Evolutionary conservation across 306 rosid species (phyloP).

Genomic region (Lathyrus tuberosus): DNA sequence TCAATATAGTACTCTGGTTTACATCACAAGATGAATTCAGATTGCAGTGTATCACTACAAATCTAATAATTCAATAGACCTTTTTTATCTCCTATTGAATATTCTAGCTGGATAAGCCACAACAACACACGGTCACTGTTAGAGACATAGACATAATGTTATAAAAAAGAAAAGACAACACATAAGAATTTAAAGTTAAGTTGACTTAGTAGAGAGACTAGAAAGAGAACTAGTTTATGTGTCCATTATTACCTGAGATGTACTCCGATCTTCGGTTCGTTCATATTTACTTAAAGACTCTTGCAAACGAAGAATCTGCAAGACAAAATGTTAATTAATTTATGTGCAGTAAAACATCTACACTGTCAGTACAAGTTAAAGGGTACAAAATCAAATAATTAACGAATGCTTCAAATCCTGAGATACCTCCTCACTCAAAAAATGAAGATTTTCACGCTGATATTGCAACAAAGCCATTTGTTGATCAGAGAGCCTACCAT

Average conservation of each 20-base stretch:
- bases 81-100: conserved; percentile 7
- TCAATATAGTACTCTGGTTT: not conserved
- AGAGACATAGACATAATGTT: not conserved
- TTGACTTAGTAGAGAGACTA: not conserved
- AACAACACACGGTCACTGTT: not conserved
- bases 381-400: conserved; percentile 25
- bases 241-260: conserved; percentile 76
- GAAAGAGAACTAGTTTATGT: conserved; percentile 20
- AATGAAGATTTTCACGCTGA: conserved; percentile 98
- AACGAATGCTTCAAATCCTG: conserved; percentile 36
- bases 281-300: conserved; percentile 91
- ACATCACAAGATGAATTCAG: conserved; percentile 22
- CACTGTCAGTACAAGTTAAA: conserved; percentile 4
- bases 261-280: conserved; percentile 79
- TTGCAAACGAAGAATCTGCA: conserved; percentile 91
- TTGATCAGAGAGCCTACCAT: conserved; percentile 95
- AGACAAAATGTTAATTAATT: conserved; percentile 37
- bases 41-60: not conserved
- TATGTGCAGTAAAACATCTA: conserved; percentile 17
- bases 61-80: conserved; percentile 12
- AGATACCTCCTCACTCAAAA: conserved; percentile 93
- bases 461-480: conserved; percentile 99
- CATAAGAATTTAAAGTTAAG: conserved; percentile 21
- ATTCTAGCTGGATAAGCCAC: conserved; percentile 23
- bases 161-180: not conserved